phyloP scores from a whole-genome alignment of 1,284 basidiomycete genomes.

The Malassezia furfur region DNA sequence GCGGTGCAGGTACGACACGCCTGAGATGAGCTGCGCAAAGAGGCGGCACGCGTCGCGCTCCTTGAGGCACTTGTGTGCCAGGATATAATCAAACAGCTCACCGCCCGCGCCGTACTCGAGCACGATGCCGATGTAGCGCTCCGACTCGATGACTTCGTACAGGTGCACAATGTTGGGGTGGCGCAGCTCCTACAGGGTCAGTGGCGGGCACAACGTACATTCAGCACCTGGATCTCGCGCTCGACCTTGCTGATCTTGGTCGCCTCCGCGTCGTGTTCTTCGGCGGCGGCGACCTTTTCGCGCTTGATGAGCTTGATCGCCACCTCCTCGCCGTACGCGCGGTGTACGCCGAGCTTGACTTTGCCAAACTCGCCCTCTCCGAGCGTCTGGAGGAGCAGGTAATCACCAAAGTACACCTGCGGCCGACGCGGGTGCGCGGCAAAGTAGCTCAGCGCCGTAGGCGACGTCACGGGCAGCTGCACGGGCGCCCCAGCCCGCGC shows the following conservation, averaged over 20 bases:
- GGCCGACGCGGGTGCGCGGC: slow-evolving; percentile 45
- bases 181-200: slow-evolving; percentile 62
- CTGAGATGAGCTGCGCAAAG: slow-evolving; percentile 95
- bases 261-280: slow-evolving; percentile 19
- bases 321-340: slow-evolving; percentile 89
- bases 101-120: slow-evolving; percentile 94
- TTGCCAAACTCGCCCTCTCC: slow-evolving; percentile 98
- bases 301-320: slow-evolving; percentile 94
- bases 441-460: slow-evolving; percentile 45
- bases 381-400: slow-evolving; percentile 45
- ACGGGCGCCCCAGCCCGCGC: not conserved
- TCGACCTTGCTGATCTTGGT: slow-evolving; percentile 89
- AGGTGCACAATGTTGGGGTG: slow-evolving; percentile 97
- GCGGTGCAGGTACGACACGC: slow-evolving; percentile 96
- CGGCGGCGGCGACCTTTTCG: slow-evolving; percentile 75
- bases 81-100: slow-evolving; percentile 96
- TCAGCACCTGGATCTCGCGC: slow-evolving; percentile 90
- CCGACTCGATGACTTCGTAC: slow-evolving; percentile 98
- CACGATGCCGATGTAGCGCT: slow-evolving; percentile 99
- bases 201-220: slow-evolving; percentile 55
- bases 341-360: slow-evolving; percentile 93
- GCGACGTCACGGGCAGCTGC: slow-evolving; percentile 40
- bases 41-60: slow-evolving; percentile 91
- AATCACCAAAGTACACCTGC: slow-evolving; percentile 48
- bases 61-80: slow-evolving; percentile 90